These are phyloP conservation scores for Leishmania braziliensis DNA, from an alignment of 208 protist species.

Conservation along the genomic window DNA sequence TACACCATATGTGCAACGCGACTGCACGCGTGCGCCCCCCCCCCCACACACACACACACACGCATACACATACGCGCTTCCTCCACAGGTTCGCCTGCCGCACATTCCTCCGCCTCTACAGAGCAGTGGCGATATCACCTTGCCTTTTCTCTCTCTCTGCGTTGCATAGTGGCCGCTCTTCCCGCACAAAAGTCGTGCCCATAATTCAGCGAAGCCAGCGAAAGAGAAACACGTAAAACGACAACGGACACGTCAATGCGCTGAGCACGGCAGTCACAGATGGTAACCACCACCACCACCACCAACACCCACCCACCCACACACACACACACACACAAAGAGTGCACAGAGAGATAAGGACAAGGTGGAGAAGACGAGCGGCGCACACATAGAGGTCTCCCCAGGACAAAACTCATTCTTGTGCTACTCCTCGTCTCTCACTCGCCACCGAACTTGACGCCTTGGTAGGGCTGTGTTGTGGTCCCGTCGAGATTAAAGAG, in stretches of 20 bases:
- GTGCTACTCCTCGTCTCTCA: constrained; percentile 8
- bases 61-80: no score
- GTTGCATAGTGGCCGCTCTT: background rate
- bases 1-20: background rate
- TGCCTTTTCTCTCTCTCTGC: background rate
- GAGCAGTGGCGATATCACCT: background rate
- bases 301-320: background rate
- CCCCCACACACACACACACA: no score
- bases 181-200: background rate
- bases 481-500: constrained; percentile 90
- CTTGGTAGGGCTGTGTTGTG: constrained; percentile 74
- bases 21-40: background rate
- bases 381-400: background rate
- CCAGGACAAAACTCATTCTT: background rate
- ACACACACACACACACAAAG: background rate
- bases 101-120: background rate
- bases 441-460: constrained; percentile 87
- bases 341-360: background rate
- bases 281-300: background rate
- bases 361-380: background rate
- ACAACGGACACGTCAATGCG: background rate
- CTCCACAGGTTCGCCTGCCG: background rate
- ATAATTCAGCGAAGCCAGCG: background rate
- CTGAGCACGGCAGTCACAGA: background rate
- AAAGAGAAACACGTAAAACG: background rate